Evolutionary conservation across 805 yeast species (phyloP).

Genomic region (Candida ponderosae): DNA sequence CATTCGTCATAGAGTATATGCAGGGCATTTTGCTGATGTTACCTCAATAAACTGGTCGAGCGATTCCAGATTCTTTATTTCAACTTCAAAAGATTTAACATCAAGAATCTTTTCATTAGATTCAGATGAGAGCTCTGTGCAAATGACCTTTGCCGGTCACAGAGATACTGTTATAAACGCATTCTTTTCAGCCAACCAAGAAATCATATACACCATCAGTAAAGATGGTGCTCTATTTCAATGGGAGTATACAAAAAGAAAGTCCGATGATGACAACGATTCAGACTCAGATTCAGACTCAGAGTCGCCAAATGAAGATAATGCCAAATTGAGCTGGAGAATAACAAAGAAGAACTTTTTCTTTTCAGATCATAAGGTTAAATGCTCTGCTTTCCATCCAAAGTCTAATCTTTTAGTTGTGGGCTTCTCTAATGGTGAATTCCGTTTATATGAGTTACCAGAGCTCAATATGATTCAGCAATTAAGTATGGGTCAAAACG

Average conservation of each 20-base stretch:
- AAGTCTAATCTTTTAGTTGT: conserved; percentile 65
- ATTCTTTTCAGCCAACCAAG: conserved; percentile 82
- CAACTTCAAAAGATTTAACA: conserved; percentile 87
- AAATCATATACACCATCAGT: conserved; percentile 82
- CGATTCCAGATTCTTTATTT: conserved; percentile 81
- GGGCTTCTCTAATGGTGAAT: conserved; percentile 86
- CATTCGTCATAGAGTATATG: conserved; percentile 79
- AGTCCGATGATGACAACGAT: conserved; percentile 35
- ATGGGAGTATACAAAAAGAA: conserved; percentile 76
- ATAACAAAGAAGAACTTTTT: conserved; percentile 71
- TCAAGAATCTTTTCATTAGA: conserved; percentile 75
- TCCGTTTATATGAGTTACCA: conserved; percentile 84
- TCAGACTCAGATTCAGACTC: conserved; percentile 33
- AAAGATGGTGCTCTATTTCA: conserved; percentile 90
- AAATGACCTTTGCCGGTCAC: conserved; percentile 87
- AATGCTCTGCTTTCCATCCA: conserved; percentile 81
- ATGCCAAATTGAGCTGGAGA: conserved; percentile 61
- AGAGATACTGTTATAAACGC: conserved; percentile 83
- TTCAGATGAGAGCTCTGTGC: conserved; percentile 64
- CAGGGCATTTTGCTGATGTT: conserved; percentile 88
- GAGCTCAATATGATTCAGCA: conserved; percentile 75
- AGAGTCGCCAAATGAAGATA: conserved; percentile 28
- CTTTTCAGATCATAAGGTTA: conserved; percentile 59
- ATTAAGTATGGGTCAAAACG: conserved; percentile 85
- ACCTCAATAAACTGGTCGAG: conserved; percentile 78